Percentiles rank a stretch among this genome's conserved stretches.
phyloP scores from a whole-genome alignment of 805 yeast species.

The Ogataea populi-albae region DNA sequence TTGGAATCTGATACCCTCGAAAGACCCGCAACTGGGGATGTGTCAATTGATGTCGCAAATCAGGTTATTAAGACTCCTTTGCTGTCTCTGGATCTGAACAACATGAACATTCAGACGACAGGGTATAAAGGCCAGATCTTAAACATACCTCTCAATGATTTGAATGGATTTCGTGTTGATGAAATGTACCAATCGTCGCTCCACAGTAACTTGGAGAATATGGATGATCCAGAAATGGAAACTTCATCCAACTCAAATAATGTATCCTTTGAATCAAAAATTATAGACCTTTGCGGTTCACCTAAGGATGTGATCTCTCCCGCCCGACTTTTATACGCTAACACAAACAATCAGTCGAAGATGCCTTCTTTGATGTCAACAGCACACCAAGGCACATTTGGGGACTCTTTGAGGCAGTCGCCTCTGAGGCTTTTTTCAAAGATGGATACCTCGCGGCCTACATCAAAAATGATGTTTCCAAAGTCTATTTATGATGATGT shows the following conservation, averaged over 20 bases:
- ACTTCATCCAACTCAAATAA: conserved; percentile 10
- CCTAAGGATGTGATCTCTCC: conserved; percentile 20
- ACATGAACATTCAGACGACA: conserved; percentile 15
- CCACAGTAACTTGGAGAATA: conserved; percentile 2
- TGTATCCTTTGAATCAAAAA: conserved; percentile 14
- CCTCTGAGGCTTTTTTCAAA: conserved; percentile 14
- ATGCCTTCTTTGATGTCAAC: conserved; percentile 8
- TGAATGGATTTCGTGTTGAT: conserved; percentile 4
- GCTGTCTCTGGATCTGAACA: conserved; percentile 18
- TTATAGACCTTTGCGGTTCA: conserved; percentile 14
- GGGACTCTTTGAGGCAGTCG: conserved; percentile 14
- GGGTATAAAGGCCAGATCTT: conserved; percentile 12
- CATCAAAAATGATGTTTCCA: conserved; percentile 14
- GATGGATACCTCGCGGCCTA: conserved; percentile 10
- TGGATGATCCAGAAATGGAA: conserved; percentile 10
- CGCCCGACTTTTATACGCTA: conserved; percentile 13
- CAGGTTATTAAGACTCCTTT: conserved; percentile 16
- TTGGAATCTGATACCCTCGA: conserved; percentile 15
- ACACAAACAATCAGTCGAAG: conserved; percentile 12
- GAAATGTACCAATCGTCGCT: background rate
- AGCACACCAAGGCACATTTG: conserved; percentile 8
- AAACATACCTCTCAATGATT: conserved; percentile 14
- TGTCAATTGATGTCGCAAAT: conserved; percentile 15
- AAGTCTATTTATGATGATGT: conserved; percentile 16
- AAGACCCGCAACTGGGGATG: conserved; percentile 18